Evolutionary conservation across 257 asterid species (phyloP), one percentile per base, ranked within the genome.

Genomic region (Solanum okadae): DNA sequence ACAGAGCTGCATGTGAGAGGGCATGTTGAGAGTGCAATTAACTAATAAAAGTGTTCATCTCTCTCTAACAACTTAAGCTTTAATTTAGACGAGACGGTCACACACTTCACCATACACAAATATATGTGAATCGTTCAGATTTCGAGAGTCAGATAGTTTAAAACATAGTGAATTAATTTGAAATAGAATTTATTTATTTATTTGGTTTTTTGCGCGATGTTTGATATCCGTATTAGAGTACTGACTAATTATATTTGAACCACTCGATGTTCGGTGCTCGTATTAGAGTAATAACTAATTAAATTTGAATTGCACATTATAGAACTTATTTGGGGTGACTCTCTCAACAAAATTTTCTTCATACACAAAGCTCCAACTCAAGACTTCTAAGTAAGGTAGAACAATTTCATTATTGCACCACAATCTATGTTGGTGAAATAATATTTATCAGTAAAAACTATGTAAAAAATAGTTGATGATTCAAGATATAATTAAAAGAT

Each of bases 131-230:
- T 49, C 61, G 2, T 56, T 56, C 1, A 3, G 4, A 9, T 63
- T n/a, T n/a, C 3, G 2, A n/a, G 8, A 63, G 7, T n/a, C 8
- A 63, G 3, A 63, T n/a, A 63, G 8, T 61, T 23, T 23, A 61
- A 61, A 56, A 56, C 9, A 56, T 56, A 52, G 68, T 3, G 14
- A 23, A 23, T 9, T 61, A 1, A n/a, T 63, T n/a, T 63, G 7
- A 63, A 23, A n/a, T 63, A n/a, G 2, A 10, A 1, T n/a, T 63
- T n/a, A 56, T 56, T 56, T 56, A 56, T 56, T 56, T 56, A 56
- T 18, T 56, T 18, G 5, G 0, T 20, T 20, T 18, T 7, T 20
- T 0, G 4, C 11, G 4, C 0, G 11, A 56, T 56, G 4, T 56
- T 20, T 5, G 11, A 2, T 49, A 15, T 52, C 3, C 23, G 23